phyloP scores from a whole-genome alignment of 495 filamentous ascomycete species.

The Letharia columbiana region DNA sequence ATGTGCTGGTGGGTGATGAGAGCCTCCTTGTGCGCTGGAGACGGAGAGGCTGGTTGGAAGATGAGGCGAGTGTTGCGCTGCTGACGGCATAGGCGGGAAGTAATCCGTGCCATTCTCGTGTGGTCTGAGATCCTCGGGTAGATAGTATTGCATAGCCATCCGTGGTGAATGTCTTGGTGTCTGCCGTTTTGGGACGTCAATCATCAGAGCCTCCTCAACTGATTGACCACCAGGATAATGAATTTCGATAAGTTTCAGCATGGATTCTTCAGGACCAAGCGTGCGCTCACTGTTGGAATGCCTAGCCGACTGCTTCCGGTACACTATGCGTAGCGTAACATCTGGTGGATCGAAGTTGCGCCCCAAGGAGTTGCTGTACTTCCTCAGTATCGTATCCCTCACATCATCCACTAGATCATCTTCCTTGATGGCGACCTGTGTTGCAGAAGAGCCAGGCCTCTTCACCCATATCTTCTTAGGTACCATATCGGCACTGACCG shows the following conservation, averaged over 20 bases:
- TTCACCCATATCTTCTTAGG: slow-evolving; percentile 96
- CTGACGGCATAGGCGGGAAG: slow-evolving; percentile 74
- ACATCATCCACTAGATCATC: slow-evolving; percentile 94
- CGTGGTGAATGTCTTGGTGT: slow-evolving; percentile 80
- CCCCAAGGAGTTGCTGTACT: slow-evolving; percentile 89
- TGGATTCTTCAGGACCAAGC: slow-evolving; percentile 80
- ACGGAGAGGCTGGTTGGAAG: slow-evolving; percentile 31
- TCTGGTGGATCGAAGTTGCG: slow-evolving; percentile 85
- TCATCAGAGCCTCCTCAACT: slow-evolving; percentile 83
- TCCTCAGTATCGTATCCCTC: slow-evolving; percentile 81
- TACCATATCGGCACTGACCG: slow-evolving; percentile 42
- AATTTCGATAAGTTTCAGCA: slow-evolving; percentile 65
- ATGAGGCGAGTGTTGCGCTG: slow-evolving; percentile 35
- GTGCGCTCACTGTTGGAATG: slow-evolving; percentile 51
- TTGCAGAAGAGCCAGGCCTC: slow-evolving; percentile 74
- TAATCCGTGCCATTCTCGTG: slow-evolving; percentile 73
- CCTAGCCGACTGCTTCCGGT: slow-evolving; percentile 40
- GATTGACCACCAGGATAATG: slow-evolving; percentile 85
- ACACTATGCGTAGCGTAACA: slow-evolving; percentile 56
- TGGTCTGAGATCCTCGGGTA: slow-evolving; percentile 54
- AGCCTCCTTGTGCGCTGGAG: slow-evolving; percentile 22
- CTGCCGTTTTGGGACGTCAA: slow-evolving; percentile 73
- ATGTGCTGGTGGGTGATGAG: slow-evolving; percentile 26
- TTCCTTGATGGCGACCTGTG: slow-evolving; percentile 72
- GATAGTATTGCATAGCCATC: slow-evolving; percentile 46